phyloP scores from a whole-genome alignment of 2,329 filamentous ascomycete species.

The Pyrenophora tritici-repentis region DNA sequence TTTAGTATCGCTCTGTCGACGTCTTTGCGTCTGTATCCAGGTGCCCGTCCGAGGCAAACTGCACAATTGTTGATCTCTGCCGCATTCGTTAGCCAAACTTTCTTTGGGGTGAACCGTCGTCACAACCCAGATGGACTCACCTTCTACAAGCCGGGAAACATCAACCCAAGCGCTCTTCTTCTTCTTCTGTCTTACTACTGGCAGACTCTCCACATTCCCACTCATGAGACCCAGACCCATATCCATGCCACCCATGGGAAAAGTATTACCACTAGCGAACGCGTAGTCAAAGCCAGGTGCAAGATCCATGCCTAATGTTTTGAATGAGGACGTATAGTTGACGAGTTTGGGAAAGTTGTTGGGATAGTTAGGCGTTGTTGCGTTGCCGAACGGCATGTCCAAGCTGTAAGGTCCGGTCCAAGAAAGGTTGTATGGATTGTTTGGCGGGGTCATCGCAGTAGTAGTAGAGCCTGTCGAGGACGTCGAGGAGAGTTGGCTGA shows the following conservation, averaged over 20 bases:
- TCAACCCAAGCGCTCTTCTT: constrained; percentile 51
- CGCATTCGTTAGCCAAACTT: constrained; percentile 26
- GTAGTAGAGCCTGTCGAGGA: constrained; percentile 1
- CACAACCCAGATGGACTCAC: constrained; percentile 36
- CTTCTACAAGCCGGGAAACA: constrained; percentile 50
- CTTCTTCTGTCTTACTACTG: constrained; percentile 28
- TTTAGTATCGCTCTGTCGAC: constrained; percentile 49
- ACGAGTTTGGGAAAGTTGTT: constrained; percentile 17
- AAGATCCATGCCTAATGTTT: constrained; percentile 43
- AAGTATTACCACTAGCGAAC: constrained; percentile 15
- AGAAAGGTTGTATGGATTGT: constrained; percentile 7
- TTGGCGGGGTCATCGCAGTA: not conserved
- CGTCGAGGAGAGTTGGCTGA: constrained; percentile 5
- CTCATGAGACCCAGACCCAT: constrained; percentile 30
- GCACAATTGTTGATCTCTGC: constrained; percentile 45
- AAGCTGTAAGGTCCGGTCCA: constrained; percentile 27
- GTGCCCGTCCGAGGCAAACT: constrained; percentile 52
- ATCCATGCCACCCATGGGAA: constrained; percentile 14
- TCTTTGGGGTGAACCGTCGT: not conserved
- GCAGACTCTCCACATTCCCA: constrained; percentile 15
- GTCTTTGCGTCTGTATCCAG: constrained; percentile 51
- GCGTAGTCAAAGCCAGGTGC: constrained; percentile 33
- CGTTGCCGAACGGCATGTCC: constrained; percentile 24
- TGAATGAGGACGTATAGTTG: constrained; percentile 30
- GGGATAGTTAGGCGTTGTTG: constrained; percentile 2